Evolutionary conservation across 805 yeast genomes (phyloP), one percentile per base, ranked within the genome.

Genomic region (Starmerella floricola): DNA sequence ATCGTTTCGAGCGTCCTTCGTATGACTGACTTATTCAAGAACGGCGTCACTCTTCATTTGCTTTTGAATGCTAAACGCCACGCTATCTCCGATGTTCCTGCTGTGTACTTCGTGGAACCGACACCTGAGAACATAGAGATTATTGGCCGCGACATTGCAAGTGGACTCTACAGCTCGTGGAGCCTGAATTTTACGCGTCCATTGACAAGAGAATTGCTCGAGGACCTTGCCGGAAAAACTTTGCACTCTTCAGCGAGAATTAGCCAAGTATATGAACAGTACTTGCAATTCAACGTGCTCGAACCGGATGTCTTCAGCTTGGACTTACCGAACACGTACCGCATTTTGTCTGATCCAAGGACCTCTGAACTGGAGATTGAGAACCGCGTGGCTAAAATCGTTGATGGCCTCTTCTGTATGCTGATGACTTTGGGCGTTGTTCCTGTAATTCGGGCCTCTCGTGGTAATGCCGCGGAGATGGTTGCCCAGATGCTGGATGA

Each of bases 401-500:
- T 94, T 16, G 72, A 69, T 50, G 96, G 96, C 0, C 62, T 91
- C 36, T 81, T 84, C 57, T 79, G 88, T 36, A 68, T 82, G 11
- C 71, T 91, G 8, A 71, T 86, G 51, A 84, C 95, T 10, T 66
- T 76, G 57, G 83, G 79, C 12, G 70, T 77, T 8, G 74, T 91
- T 26, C 99, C 99, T 1, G 76, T 91, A 38, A 84, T 91, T 47
- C 73, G 99, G 55, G 79, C 95, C 40, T 87, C 91, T 34, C 69
- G 79, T 32, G 93, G 93, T 37, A 95, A 95, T 1, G 93, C 99
- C 0, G 96, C 97, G 2, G 97, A 91, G 59, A 72, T 87, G 57
- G 81, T 91, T 30, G 94, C 96, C 1, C 81, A 79, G 52, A 82
- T 79, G 55, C 69, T 91, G 46, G 96, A 93, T 56, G 73, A 75